These are phyloP conservation scores for Actinomucor elegans DNA, from an alignment of 371 early-diverging fungal species.

Conservation along the genomic window DNA sequence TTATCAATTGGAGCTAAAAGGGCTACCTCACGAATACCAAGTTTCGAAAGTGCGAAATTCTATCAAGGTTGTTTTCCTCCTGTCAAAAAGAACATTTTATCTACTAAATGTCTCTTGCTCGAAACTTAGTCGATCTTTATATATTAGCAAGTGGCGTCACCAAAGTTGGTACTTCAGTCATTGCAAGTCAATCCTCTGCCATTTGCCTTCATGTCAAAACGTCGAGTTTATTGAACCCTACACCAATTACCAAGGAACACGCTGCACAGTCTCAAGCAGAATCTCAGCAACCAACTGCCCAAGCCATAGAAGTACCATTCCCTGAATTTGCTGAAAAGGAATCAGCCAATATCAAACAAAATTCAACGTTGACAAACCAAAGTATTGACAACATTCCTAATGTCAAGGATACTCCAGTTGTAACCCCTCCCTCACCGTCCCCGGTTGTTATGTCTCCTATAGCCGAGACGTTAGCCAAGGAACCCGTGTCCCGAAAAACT, in stretches of 20 bases:
- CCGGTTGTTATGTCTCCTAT: neutral
- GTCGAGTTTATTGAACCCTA: conserved; percentile 43
- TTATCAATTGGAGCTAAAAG: too few species aligned
- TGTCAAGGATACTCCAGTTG: neutral
- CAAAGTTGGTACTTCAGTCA: conserved; percentile 24
- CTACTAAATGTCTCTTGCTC: conserved; percentile 32
- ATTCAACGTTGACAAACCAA: neutral
- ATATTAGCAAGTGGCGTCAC: conserved; percentile 34
- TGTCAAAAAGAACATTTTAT: neutral
- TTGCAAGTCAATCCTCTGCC: conserved; percentile 33
- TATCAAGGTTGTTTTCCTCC: too few species aligned
- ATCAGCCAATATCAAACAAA: too few species aligned
- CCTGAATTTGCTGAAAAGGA: conserved; percentile 3
- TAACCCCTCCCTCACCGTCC: neutral
- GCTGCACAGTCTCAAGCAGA: neutral
- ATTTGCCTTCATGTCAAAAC: conserved; percentile 42
- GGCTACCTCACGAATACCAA: too few species aligned
- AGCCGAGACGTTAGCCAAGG: neutral
- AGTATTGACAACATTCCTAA: neutral
- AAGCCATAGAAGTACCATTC: neutral
- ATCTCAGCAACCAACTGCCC: neutral
- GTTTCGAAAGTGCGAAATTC: too few species aligned
- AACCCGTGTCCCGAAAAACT: too few species aligned
- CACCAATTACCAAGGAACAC: conserved; percentile 15
- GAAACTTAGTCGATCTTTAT: conserved; percentile 37